Evolutionary conservation across 768 basidiomycete species (phyloP), one percentile per base, ranked within the genome.

Genomic region (Lentinus tigrinus): DNA sequence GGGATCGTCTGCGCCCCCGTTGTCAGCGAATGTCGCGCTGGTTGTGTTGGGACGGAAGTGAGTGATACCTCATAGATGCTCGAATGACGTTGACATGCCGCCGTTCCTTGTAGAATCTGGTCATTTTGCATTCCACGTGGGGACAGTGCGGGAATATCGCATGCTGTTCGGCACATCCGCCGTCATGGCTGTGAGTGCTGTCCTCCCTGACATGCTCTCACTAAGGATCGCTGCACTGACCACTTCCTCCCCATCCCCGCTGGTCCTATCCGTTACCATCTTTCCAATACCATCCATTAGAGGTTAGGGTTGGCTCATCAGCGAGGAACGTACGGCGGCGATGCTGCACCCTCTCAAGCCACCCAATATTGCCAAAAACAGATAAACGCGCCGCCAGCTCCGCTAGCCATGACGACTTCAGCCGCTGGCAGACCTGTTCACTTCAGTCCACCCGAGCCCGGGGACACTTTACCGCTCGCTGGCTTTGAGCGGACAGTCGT

Each of bases 91-190:
- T 24, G 43, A 34, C 43, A 5, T 31, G 10, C 42, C 7, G 9
- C 17, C n/a, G 11, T 10, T 3, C 21, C 28, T 24, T 8, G n/a
- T 40, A 24, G 53, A 24, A 3, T 4, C 4, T n/a, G 43, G 9
- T 21, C 19, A 31, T 38, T 9, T 47, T 10, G 21, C n/a, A 14
- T 19, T n/a, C 34, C 27, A 3, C 31, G 14, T 19, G 46, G 26
- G 31, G 47, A 24, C 54, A 36, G 47, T 54, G 52, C 58, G 52
- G 27, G 51, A 43, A n/a, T 23, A 54, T 27, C 47, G 52, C 38
- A 59, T 21, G 47, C 23, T 21, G 36, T 23, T 21, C 38, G 44
- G 52, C 14, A 37, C 21, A 53, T 46, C 42, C 23, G 28, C 34
- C n/a, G 21, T 38, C 31, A 21, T 31, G 52, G 47, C 24, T 21